Evolutionary conservation across 2,329 filamentous ascomycete species (phyloP).

Genomic region (Aulographum hederae): DNA sequence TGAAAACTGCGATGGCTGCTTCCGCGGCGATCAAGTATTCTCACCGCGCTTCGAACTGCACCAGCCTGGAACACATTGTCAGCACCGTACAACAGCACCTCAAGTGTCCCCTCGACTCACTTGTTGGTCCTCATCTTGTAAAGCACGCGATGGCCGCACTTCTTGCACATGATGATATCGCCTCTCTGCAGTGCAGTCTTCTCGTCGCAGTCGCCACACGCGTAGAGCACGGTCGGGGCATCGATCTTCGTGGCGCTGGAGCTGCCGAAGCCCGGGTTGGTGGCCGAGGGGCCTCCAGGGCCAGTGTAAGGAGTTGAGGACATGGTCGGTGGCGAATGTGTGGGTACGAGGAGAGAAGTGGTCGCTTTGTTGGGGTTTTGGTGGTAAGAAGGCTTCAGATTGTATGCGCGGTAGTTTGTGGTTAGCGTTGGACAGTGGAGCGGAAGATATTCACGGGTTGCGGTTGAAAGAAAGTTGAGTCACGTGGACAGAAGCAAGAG

Average conservation of each 20-base stretch:
- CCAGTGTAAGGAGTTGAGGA: background rate
- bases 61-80: constrained; percentile 43
- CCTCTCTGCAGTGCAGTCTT: constrained; percentile 59
- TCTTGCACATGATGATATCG: constrained; percentile 72
- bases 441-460: too few relatives aligned
- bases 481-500: too few relatives aligned
- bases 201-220: constrained; percentile 68
- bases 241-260: constrained; percentile 41
- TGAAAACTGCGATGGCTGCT: background rate
- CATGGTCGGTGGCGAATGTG: background rate
- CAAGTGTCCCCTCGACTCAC: constrained; percentile 33
- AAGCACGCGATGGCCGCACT: constrained; percentile 85
- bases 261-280: too few relatives aligned
- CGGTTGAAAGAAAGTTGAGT: too few relatives aligned
- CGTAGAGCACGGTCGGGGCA: constrained; percentile 32
- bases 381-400: too few relatives aligned
- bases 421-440: too few relatives aligned
- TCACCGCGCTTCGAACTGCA: constrained; percentile 92
- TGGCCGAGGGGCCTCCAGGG: constrained; percentile 7
- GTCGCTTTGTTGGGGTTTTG: background rate
- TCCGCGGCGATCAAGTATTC: background rate
- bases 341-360: background rate
- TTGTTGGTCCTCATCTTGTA: constrained; percentile 98
- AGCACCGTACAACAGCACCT: constrained; percentile 1
- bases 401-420: too few relatives aligned